Base-by-base conservation (phyloP, 768 basidiomycete genomes). In the Cystofilobasidium macerans region DNA sequence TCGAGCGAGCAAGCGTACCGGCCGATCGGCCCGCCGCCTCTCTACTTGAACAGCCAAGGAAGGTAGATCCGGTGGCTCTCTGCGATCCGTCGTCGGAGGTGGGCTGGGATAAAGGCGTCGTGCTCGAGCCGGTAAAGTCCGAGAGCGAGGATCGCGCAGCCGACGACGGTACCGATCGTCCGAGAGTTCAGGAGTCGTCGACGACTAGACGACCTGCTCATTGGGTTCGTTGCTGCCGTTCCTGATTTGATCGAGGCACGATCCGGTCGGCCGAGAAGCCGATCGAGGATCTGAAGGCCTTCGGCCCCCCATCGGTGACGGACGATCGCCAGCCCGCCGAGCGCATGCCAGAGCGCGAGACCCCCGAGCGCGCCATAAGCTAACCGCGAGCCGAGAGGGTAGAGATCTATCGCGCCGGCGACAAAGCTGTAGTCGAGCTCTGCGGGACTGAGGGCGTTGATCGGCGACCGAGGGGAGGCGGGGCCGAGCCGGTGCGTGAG, bases 371-470 rank as follows among this genome's bases (percentile, higher is more conserved):
- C 51, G 18, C 62, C 62, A 28, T 63, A 63, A 3, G 62, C 28
- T 14, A 56, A 24, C 3, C 36, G 2, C 2, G 22, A 12, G 36
- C 54, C 24, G 26, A 30, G 12, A 14, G 62, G 62, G 35, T 38
- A 63, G 2, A 6, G 24, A 12, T 18, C 20, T 20, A 56, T 35
- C 33, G 62, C 35, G 5, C 36, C 24, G 12, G 48, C 62, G 38
- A 63, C 62, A 53, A 38, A 63, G 35, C 36, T 40, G 53, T 54
- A 53, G 62, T 63, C 62, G 7, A 63, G 35, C 53, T 63, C 62
- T 0, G 62, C 48, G 14, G 62, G 62, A 11, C 22, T 24, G 53
- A 63, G 62, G 28, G 35, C 33, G n/a, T 22, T 36, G 51, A 63
- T 54, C 16, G 62, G 48, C 18, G 62, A 53, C 12, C 36, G 28